A percentile compares a stretch with the other conserved stretches of the same genome.
Evolutionary conservation across 805 yeast species (phyloP).

Genomic region (Candida boidinii): DNA sequence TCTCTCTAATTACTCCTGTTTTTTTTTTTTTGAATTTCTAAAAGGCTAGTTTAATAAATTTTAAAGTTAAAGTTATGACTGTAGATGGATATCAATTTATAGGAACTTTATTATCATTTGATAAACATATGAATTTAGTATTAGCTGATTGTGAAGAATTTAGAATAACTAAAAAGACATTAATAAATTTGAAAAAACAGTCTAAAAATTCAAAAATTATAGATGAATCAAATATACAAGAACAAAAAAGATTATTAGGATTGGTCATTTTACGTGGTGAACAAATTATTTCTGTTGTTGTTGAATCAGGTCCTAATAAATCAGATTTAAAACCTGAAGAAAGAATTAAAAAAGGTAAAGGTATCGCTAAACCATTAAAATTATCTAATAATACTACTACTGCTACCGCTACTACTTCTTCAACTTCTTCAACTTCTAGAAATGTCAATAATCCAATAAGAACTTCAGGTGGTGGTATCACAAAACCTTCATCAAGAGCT

Average conservation of each 20-base stretch:
- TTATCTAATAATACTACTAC: neutral
- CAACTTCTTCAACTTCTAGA: too few species aligned
- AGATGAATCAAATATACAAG: conserved; percentile 1
- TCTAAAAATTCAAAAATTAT: conserved; percentile 5
- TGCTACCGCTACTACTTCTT: neutral
- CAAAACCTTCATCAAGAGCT: neutral
- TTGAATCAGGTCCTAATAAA: conserved; percentile 54
- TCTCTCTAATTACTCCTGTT: conserved; percentile 7
- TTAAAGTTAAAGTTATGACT: conserved; percentile 63
- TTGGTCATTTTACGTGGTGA: conserved; percentile 83
- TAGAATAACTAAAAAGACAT: conserved; percentile 59
- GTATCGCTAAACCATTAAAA: conserved; percentile 20
- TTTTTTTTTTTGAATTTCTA: neutral
- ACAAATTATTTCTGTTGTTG: conserved; percentile 61
- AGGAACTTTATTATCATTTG: conserved; percentile 83
- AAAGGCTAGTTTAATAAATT: conserved; percentile 62
- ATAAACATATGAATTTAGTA: conserved; percentile 81
- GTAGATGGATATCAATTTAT: conserved; percentile 70
- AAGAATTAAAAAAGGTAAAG: conserved; percentile 24
- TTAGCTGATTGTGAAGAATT: conserved; percentile 79
- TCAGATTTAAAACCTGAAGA: conserved; percentile 20
- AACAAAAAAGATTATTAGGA: conserved; percentile 61
- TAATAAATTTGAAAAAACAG: conserved; percentile 24
- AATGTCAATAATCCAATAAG: neutral
- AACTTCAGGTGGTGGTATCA: neutral